Evolutionary conservation across 148 eudicot genomes (phyloP), one percentile per base, ranked within the genome.

Genomic region (Amaranthus hypochondriacus): DNA sequence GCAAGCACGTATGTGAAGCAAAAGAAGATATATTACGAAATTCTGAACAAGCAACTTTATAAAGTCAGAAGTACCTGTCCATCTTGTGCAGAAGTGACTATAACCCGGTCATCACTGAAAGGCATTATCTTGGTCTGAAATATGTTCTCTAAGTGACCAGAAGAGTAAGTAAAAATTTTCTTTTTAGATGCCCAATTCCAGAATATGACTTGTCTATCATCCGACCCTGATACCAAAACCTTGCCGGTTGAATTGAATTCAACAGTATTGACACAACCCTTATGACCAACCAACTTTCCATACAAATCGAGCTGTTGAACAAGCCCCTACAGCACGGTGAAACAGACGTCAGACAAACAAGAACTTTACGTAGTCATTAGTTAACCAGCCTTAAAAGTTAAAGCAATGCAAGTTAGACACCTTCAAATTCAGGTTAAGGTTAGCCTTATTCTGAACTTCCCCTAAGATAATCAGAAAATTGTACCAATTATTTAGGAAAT

Each of bases 51-150:
- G 56, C 21, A 49, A 47, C 48, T 50, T 52, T 13, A 5, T 9
- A 57, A 47, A 51, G 66, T 14, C 13, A 77, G 66, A 81, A 46
- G 77, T 51, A 92, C 97, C 92, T 90, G 94, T 43, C 96, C 90
- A 83, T 92, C 97, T 57, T 89, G 92, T 15, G 92, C 82, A 71
- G 89, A 83, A 65, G 97, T 86, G 52, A 90, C 88, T 53, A 90
- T 81, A 42, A 54, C 79, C 53, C 79, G 86, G 74, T 89, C 95
- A 82, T 90, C 89, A 46, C 87, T 81, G 66, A 85, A 90, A 6
- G 97, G 97, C 96, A 92, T 85, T 66, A 90, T 78, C 71, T 63
- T 88, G 73, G 87, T 82, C 85, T 92, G 97, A 70, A 90, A 88
- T 43, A 92, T 82, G 75, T 88, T 88, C 75, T 83, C 84, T 14